phyloP scores from a whole-genome alignment of 2,329 filamentous ascomycete species.

The Chrysoporthe austroafricana region DNA sequence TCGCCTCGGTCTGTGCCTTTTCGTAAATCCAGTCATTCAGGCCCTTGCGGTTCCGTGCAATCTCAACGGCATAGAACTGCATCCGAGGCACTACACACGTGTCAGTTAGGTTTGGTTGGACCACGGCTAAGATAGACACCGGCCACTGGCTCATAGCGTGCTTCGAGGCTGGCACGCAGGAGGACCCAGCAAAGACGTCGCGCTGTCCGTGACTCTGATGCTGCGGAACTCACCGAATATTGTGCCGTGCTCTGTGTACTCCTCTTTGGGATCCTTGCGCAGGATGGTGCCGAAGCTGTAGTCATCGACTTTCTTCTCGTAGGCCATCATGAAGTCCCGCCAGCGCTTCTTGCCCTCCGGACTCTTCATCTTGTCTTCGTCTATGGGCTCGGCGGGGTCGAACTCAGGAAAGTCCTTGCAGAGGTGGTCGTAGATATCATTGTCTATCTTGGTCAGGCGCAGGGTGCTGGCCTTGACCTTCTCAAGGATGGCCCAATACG shows the following conservation, averaged over 20 bases:
- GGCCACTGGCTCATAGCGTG: slow-evolving; percentile 70
- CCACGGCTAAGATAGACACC: slow-evolving; percentile 41
- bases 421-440: slow-evolving; percentile 92
- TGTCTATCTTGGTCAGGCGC: slow-evolving; percentile 89
- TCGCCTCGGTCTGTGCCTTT: slow-evolving; percentile 68
- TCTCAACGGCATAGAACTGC: slow-evolving; percentile 84
- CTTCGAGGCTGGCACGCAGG: slow-evolving; percentile 54
- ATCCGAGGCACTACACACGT: slow-evolving; percentile 56
- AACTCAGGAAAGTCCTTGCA: slow-evolving; percentile 90
- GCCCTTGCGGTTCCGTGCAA: slow-evolving; percentile 79
- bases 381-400: slow-evolving; percentile 76
- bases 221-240: slow-evolving; percentile 73
- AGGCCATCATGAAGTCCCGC: slow-evolving; percentile 91
- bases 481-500: slow-evolving; percentile 96
- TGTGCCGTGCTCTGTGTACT: slow-evolving; percentile 87
- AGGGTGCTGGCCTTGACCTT: slow-evolving; percentile 86
- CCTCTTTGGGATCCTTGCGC: slow-evolving; percentile 73
- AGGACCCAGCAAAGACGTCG: slow-evolving; percentile 22
- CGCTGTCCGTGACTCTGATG: neutral
- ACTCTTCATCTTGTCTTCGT: slow-evolving; percentile 98
- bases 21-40: slow-evolving; percentile 98
- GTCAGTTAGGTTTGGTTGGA: slow-evolving; percentile 45
- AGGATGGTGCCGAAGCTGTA: slow-evolving; percentile 98
- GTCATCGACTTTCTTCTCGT: slow-evolving; percentile 94
- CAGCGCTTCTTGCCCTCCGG: slow-evolving; percentile 91